phyloP scores from a whole-genome alignment of 192 early-diverging fungal species.

The Irineochytrium annulatum region DNA sequence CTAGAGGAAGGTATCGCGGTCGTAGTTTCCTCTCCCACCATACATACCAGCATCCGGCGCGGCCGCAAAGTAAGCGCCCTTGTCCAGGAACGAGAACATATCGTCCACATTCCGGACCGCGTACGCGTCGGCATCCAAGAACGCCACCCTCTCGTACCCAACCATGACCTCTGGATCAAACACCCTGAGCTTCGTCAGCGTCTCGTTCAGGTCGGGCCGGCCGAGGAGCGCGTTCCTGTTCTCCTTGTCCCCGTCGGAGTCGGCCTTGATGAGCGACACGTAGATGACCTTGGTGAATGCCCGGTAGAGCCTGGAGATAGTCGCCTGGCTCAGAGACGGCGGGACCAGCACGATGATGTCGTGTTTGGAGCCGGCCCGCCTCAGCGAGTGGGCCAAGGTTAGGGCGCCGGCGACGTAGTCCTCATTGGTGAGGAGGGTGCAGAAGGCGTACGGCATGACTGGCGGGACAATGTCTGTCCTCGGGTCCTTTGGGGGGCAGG shows the following conservation, averaged over 20 bases:
- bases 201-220: constrained; percentile 84
- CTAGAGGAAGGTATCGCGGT: constrained; percentile 47
- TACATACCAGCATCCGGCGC: constrained; percentile 87
- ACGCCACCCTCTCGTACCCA: constrained; percentile 62
- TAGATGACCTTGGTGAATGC: constrained; percentile 71
- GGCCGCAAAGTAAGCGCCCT: constrained; percentile 61
- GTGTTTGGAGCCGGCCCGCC: constrained; percentile 56
- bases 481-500: no score
- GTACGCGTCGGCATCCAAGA: constrained; percentile 88
- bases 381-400: constrained; percentile 71
- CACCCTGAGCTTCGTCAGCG: constrained; percentile 86
- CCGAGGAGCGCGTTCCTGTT: constrained; percentile 70
- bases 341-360: constrained; percentile 70
- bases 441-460: constrained; percentile 50
- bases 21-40: no score
- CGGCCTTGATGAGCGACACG: constrained; percentile 19
- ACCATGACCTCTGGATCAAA: constrained; percentile 63
- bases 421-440: constrained; percentile 85
- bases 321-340: constrained; percentile 46
- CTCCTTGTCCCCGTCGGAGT: constrained; percentile 27
- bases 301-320: constrained; percentile 46
- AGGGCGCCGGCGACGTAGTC: constrained; percentile 80
- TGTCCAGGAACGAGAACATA: constrained; percentile 59
- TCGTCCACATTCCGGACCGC: constrained; percentile 78
- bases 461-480: neutral